Conservation (phyloP, 2,329 filamentous ascomycete species). For the Colletotrichum brevisporum region DNA sequence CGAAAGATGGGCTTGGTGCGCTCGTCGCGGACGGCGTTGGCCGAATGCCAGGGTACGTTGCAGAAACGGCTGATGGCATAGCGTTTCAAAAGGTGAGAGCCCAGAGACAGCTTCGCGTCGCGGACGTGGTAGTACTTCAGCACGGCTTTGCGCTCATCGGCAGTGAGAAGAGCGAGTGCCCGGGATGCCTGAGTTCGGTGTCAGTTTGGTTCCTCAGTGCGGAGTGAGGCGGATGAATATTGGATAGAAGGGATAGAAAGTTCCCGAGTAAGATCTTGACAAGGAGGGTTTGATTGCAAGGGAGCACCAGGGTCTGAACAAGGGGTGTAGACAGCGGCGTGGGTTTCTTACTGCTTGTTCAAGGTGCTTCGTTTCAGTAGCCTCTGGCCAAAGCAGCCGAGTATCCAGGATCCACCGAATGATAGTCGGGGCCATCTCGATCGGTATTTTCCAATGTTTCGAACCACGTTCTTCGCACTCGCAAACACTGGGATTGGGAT, state of each 20-base stretch:
- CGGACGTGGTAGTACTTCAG: constrained; percentile 75
- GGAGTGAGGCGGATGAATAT: constrained; percentile 17
- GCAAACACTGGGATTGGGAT: constrained; percentile 8
- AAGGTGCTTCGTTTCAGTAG: constrained; percentile 63
- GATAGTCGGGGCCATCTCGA: constrained; percentile 52
- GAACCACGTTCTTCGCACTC: constrained; percentile 12
- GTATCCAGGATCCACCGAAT: constrained; percentile 76
- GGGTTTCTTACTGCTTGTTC: constrained; percentile 58
- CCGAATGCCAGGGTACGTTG: constrained; percentile 72
- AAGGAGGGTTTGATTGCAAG: constrained; percentile 13
- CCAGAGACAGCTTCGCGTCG: constrained; percentile 83
- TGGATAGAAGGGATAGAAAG: background rate
- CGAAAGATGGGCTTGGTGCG: constrained; percentile 68
- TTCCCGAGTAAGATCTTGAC: constrained; percentile 4
- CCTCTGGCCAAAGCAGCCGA: constrained; percentile 68
- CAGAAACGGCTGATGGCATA: constrained; percentile 73
- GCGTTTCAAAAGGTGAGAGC: constrained; percentile 81
- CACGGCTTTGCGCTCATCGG: constrained; percentile 69
- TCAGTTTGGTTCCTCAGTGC: constrained; percentile 27
- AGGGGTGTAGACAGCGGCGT: constrained; percentile 7
- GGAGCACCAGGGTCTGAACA: constrained; percentile 16
- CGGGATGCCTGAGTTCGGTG: constrained; percentile 62
- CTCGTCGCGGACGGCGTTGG: constrained; percentile 69
- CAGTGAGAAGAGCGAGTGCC: constrained; percentile 65
- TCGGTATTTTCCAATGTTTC: constrained; percentile 27